Base-by-base conservation (phyloP, 306 rosid genomes). In the Prinsepia uniflora region DNA sequence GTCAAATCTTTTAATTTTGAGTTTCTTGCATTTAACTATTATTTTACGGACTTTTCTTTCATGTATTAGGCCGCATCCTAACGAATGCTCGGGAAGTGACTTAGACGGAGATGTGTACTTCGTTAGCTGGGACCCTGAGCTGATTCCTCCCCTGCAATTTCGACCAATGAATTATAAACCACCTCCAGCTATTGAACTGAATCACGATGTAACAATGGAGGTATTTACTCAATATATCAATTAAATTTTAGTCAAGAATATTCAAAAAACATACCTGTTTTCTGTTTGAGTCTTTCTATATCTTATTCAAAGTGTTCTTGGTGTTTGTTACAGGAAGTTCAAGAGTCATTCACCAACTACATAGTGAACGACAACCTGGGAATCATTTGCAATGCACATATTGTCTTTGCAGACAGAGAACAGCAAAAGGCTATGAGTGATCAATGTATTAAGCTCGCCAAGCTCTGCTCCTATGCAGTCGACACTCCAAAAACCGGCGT, bases 81-180 rank as follows among this genome's bases (percentile, higher is more conserved):
- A 81, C 42, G 88, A 84, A 73, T 84, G 88, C 65, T 84, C 88
- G 0, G 85, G 88, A 45, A 73, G 86, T 17, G 79, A 78, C 12
- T 69, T 84, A 52, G 88, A 84, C 12, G 85, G 85, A 20, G 88
- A 81, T 69, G 4, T 13, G 0, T 81, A 84, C 74, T 78, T 78
- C 20, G 88, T 84, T 13, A 63, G 86, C 45, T 84, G 88, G 88
- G 88, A 81, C 41, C 9, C 9, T 8, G 85, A 84, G 5, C 71
- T 84, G 13, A 79, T 81, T 75, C 86, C 86, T 1, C 64, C 65
- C 0, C 0, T 0, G 48, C 75, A 55, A 65, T 2, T 12, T 55
- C 2, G 1, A 3, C 71, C 88, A 2, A 81, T 70, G 82, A 67
- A 79, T 52, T 81, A 81, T 52, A 55, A 48, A 1, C 47, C 74